Conservation (phyloP, 176 grass and related monocot species). For the Oryza punctata region DNA sequence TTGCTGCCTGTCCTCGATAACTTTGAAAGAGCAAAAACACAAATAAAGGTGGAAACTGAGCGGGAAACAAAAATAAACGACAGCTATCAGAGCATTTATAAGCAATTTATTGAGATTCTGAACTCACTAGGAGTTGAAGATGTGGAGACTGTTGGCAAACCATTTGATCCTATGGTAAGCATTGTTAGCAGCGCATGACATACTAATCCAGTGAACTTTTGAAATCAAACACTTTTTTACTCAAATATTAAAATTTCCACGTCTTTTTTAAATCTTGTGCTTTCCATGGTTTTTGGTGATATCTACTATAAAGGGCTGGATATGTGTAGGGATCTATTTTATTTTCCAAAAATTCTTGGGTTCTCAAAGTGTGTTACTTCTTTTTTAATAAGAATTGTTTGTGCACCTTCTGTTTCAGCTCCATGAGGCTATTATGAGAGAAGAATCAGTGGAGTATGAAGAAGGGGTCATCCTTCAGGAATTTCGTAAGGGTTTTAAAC, state of each 20-base stretch:
- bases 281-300: neutral
- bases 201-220: neutral
- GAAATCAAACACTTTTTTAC: neutral
- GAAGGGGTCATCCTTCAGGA: constrained; percentile 91
- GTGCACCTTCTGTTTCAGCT: constrained; percentile 51
- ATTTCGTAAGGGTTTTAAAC: constrained; percentile 92
- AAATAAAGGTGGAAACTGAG: constrained; percentile 93
- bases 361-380: neutral
- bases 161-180: constrained; percentile 95
- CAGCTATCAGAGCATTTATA: constrained; percentile 97
- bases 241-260: constrained; percentile 2
- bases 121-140: constrained; percentile 72
- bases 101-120: constrained; percentile 88
- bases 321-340: neutral
- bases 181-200: constrained; percentile 20
- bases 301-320: constrained; percentile 17
- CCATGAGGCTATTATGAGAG: constrained; percentile 94
- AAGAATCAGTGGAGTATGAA: constrained; percentile 77
- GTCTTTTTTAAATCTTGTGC: constrained; percentile 16
- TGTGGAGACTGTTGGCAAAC: constrained; percentile 79
- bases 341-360: neutral
- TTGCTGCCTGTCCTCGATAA: constrained; percentile 96
- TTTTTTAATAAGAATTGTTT: constrained; percentile 16
- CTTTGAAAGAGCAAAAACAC: constrained; percentile 92
- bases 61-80: constrained; percentile 84